Base-by-base conservation (phyloP, 2,329 filamentous ascomycete species). In the Exophiala sideris region DNA sequence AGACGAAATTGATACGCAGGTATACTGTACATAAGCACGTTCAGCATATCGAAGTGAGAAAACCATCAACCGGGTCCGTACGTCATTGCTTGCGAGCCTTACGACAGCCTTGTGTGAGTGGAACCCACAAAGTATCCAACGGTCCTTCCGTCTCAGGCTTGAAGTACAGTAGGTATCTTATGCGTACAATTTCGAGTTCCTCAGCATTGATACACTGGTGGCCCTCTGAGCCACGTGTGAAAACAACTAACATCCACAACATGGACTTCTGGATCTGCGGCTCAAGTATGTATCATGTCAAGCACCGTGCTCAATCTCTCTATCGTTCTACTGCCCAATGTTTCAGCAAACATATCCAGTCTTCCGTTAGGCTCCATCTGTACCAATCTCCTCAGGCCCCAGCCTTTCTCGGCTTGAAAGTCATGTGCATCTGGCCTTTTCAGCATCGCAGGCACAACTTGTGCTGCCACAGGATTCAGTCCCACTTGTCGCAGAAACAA, bases 381-480 rank as follows among this genome's bases (percentile, higher is more conserved):
- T 12, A 59, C 50, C 6, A 63, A 44, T 16, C 40, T 48, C 20
- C 55, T 54, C 47, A 63, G 33, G 3, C 59, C 55, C 51, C 48
- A 54, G n/a, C 16, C 24, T 18, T 48, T 21, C 40, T 40, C 39
- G 11, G 9, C 21, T 6, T 41, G 34, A 14, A 2, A 18, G 11
- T 20, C 29, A 36, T 33, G 12, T 21, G 18, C 4, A 12, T 40
- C 38, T 18, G 18, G 29, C 21, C 39, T 32, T 45, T 58, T 56
- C 51, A 64, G 35, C 40, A 56, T 45, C 5, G 70, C 72, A 33
- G 88, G 70, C 1, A 89, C 73, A 8, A 76, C 74, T 66, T 90
- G 87, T 2, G 88, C 87, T 2, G 86, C 87, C 66, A 83, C 89
- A 0, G 81, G 78, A 67, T 91, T 91, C 65, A 90, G 68, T 0